Base-by-base conservation (phyloP, 805 yeast species). In the Yamadazyma insecticola region DNA sequence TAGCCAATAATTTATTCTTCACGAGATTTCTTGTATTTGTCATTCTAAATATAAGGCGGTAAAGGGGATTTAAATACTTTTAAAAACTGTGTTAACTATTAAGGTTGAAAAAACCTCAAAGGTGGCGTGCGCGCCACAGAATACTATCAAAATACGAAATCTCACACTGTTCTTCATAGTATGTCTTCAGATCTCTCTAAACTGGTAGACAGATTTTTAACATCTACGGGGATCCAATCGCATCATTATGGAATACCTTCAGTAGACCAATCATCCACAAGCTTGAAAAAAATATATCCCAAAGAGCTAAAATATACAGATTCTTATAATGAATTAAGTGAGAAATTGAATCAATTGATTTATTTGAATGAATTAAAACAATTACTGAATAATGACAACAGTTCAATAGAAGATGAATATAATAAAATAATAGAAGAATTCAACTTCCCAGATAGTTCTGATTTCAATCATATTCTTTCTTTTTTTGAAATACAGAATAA, bases 1-100 rank as follows among this genome's bases (percentile, higher is more conserved):
- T 61, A 16, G 66, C 55, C 18, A 81, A 52, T 18, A 79, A 63
- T 41, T 72, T 65, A 33, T 70, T 66, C 47, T 69, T 70, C 10
- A 53, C 16, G 4, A 40, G 21, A 6, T 33, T n/a, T n/a, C n/a
- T n/a, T n/a, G n/a, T n/a, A n/a, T n/a, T n/a, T n/a, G n/a, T n/a
- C n/a, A n/a, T n/a, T n/a, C n/a, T n/a, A n/a, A n/a, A n/a, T n/a
- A n/a, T n/a, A n/a, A n/a, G n/a, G n/a, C n/a, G n/a, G n/a, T n/a
- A n/a, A n/a, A n/a, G n/a, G n/a, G n/a, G n/a, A n/a, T n/a, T n/a
- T n/a, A n/a, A n/a, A n/a, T n/a, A n/a, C n/a, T n/a, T n/a, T n/a
- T n/a, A n/a, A n/a, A 11, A 19, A 19, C 8, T 9, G 8, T 8
- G 22, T 19, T 11, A 9, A 19, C 11, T 11, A 19, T 19, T 8